Evolutionary conservation across 306 rosid genomes (phyloP), one percentile per base, ranked within the genome.

Genomic region (Citrullus mucosospermus): DNA sequence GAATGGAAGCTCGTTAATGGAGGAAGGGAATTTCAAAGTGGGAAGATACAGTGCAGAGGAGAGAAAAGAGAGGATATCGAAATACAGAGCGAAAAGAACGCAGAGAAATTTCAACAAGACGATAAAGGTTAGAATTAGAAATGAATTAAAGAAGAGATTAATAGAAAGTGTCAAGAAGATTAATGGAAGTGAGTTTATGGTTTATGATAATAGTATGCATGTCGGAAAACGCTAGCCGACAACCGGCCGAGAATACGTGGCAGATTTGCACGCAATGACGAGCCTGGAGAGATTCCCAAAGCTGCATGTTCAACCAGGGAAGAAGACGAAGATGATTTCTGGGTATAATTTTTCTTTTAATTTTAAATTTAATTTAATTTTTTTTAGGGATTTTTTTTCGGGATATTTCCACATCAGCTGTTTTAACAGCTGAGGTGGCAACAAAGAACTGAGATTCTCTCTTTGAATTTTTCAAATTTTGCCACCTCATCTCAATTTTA

Each of bases 81-180:
- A 89, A 83, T 95, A 95, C 89, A 92, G 89, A 91, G 97, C 97
- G 14, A 95, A 92, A 80, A 86, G 96, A 87, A 84, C 84, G 36
- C 97, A 87, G 85, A 95, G 98, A 79, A 95, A 95, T 90, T 95
- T 91, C 87, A 92, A 89, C 88, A 95, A 91, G 83, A 95, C 98
- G 36, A 95, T 95, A 46, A 95, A 95, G 97, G 98, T 92, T 83
- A 34, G 18, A 44, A 34, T 34, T 4, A 34, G 5, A 34, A 34
- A 34, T 2, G 38, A 36, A 36, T 32, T 32, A 36, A 36, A 36
- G 4, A 5, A 36, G 10, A 44, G 50, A 9, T 44, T 44, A 9
- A 36, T 36, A 22, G 38, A 59, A 22, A 59, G 4, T 59, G 46
- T 43, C 5, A 39, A 0, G 20, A 18, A 6, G 8, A 34, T 63